Evolutionary conservation across 495 filamentous ascomycete genomes (phyloP).

Genomic region (Niebla homalea): DNA sequence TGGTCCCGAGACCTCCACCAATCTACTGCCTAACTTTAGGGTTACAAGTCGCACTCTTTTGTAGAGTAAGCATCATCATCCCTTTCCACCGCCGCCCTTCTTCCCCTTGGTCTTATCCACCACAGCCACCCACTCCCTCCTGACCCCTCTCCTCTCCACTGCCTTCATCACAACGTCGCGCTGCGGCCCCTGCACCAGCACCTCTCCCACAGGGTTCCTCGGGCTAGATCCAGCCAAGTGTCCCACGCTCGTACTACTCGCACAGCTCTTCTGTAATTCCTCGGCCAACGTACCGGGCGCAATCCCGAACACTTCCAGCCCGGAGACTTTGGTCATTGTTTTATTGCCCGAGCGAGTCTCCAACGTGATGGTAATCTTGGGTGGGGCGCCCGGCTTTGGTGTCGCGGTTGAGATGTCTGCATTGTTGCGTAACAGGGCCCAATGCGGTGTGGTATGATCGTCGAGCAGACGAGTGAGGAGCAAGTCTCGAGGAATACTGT

Average conservation of each 20-base stretch:
- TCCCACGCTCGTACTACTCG: constrained; percentile 53
- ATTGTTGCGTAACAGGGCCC: constrained; percentile 42
- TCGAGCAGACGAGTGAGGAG: constrained; percentile 47
- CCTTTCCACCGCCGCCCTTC: constrained; percentile 25
- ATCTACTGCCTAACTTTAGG: too few species aligned
- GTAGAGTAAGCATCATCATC: too few species aligned
- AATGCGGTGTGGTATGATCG: constrained; percentile 35
- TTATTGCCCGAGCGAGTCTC: constrained; percentile 59
- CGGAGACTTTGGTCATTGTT: constrained; percentile 50
- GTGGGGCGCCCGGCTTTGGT: constrained; percentile 46
- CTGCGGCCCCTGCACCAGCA: constrained; percentile 59
- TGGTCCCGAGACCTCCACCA: too few species aligned
- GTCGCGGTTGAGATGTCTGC: constrained; percentile 41
- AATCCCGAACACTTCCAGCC: constrained; percentile 50
- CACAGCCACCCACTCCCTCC: constrained; percentile 45
- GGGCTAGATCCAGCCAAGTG: constrained; percentile 45
- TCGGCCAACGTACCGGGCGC: constrained; percentile 49
- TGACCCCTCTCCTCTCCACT: constrained; percentile 46
- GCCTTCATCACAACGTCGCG: constrained; percentile 45
- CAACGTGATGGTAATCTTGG: constrained; percentile 44
- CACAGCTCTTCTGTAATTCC: constrained; percentile 58
- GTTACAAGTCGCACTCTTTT: too few species aligned
- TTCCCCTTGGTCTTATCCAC: constrained; percentile 62
- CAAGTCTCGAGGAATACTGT: constrained; percentile 47
- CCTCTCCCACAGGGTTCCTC: constrained; percentile 53